Conservation (phyloP, 2,329 filamentous ascomycete species). For the Fusarium chaquense region DNA sequence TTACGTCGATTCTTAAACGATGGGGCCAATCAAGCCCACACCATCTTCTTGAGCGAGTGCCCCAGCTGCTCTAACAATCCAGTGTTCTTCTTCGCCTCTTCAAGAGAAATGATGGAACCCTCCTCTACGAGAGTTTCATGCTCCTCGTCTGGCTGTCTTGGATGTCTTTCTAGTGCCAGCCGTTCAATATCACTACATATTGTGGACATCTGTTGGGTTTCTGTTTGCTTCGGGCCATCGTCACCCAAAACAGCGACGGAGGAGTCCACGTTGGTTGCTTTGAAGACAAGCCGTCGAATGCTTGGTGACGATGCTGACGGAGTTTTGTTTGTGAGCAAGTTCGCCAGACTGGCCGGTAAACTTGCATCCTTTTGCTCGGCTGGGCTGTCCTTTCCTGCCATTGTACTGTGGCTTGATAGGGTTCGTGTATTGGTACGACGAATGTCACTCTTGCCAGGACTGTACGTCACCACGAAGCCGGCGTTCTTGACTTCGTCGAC, state of each 20-base stretch:
- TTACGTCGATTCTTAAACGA: conserved; percentile 26
- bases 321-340: conserved; percentile 57
- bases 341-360: conserved; percentile 54
- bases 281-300: conserved; percentile 36
- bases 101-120: conserved; percentile 82
- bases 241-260: conserved; percentile 65
- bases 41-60: conserved; percentile 91
- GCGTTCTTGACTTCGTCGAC: conserved; percentile 84
- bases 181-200: conserved; percentile 84
- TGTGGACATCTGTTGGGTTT: conserved; percentile 67
- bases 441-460: conserved; percentile 76
- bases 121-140: conserved; percentile 64
- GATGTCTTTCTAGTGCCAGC: conserved; percentile 66
- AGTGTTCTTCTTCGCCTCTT: conserved; percentile 88
- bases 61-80: conserved; percentile 87
- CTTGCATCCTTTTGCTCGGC: conserved; percentile 39
- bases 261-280: conserved; percentile 58
- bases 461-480: conserved; percentile 84
- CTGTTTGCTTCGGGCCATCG: conserved; percentile 60
- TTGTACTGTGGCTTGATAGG: conserved; percentile 66
- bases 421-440: conserved; percentile 88
- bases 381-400: conserved; percentile 44
- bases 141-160: conserved; percentile 57
- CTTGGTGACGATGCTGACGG: conserved; percentile 19
- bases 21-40: conserved; percentile 72